Conservation (phyloP, 306 rosid genomes). For the Leucaena leucocephala region DNA sequence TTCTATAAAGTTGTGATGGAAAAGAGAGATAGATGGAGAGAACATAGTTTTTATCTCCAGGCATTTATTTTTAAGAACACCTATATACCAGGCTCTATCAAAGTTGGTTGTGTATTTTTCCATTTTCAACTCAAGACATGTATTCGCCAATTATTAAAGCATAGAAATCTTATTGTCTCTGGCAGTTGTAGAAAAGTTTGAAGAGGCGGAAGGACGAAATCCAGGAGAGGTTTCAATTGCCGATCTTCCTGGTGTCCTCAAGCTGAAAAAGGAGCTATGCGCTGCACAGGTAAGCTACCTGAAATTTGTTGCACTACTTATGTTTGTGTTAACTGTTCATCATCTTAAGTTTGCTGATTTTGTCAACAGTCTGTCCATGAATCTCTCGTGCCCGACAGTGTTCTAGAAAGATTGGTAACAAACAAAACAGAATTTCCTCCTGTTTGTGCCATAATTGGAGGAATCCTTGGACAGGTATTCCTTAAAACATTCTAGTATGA, state of each 20-base stretch:
- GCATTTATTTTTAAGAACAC: not conserved
- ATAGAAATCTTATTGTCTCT: constrained; percentile 4
- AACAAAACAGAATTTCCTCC: constrained; percentile 83
- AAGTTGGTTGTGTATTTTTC: not conserved
- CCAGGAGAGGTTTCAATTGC: constrained; percentile 63
- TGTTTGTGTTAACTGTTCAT: constrained; percentile 4
- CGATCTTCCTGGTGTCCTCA: constrained; percentile 73
- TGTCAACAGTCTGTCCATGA: constrained; percentile 70
- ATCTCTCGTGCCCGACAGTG: constrained; percentile 66
- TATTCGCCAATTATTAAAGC: not conserved
- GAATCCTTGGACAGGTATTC: constrained; percentile 93
- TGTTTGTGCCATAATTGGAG: constrained; percentile 88
- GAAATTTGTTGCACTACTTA: constrained; percentile 17
- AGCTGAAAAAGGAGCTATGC: constrained; percentile 75
- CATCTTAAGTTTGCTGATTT: constrained; percentile 30
- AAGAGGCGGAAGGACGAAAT: constrained; percentile 72
- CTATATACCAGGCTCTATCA: not conserved
- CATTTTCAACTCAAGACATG: not conserved
- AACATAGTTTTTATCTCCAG: not conserved
- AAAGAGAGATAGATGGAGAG: not conserved
- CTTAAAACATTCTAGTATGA: not conserved
- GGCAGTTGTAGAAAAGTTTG: constrained; percentile 79
- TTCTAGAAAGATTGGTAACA: constrained; percentile 74
- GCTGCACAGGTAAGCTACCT: constrained; percentile 61
- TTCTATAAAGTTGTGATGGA: not conserved